phyloP scores from a whole-genome alignment of 1,284 basidiomycete species.

The Fistulinella staudtii region DNA sequence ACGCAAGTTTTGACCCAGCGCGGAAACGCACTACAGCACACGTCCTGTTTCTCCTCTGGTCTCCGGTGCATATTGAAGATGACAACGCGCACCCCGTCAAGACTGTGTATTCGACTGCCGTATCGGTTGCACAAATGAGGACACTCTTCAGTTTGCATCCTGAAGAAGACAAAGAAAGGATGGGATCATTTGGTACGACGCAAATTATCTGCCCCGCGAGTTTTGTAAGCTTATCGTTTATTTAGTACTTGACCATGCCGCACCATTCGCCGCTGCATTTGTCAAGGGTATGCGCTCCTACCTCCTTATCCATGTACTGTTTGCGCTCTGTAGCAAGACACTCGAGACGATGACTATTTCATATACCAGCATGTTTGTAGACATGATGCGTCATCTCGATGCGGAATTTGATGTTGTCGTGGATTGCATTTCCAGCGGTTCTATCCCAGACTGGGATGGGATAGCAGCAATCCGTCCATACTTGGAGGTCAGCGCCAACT shows the following conservation, averaged over 20 bases:
- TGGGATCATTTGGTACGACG: not conserved
- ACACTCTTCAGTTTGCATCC: not conserved
- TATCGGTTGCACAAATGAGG: not conserved
- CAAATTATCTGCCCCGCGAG: too few relatives aligned
- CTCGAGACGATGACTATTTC: constrained; percentile 9
- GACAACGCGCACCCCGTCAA: not conserved
- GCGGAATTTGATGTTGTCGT: constrained; percentile 17
- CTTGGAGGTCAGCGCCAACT: constrained; percentile 6
- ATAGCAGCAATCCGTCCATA: constrained; percentile 9
- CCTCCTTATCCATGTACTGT: constrained; percentile 22
- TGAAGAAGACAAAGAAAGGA: not conserved
- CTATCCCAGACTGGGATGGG: constrained; percentile 12
- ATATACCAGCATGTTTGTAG: constrained; percentile 14
- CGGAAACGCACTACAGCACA: constrained; percentile 1
- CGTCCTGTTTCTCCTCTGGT: not conserved
- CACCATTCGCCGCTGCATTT: constrained; percentile 17
- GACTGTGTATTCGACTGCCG: not conserved
- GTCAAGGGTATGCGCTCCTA: constrained; percentile 17
- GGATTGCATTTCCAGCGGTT: constrained; percentile 10
- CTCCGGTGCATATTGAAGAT: not conserved
- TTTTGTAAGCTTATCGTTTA: constrained; percentile 1
- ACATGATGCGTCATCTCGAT: constrained; percentile 19
- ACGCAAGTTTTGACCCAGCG: not conserved
- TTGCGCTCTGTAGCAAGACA: constrained; percentile 11
- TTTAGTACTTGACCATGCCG: constrained; percentile 14